Percentiles rank a stretch among this genome's conserved stretches.
Conservation (phyloP, 148 eudicot species). For the Vaccinium darrowii region DNA sequence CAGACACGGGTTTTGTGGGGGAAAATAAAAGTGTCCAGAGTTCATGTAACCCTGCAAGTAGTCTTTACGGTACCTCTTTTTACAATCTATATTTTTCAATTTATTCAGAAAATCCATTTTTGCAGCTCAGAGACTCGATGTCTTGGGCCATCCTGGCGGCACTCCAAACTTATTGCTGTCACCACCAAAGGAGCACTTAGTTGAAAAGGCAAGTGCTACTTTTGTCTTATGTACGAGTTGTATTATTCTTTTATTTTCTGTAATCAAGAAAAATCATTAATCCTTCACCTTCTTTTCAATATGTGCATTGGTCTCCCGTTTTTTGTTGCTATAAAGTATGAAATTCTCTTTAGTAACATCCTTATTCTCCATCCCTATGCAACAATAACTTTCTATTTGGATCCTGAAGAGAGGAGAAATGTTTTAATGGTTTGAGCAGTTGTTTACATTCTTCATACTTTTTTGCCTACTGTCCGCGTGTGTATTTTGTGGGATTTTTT, state of each 20-base stretch:
- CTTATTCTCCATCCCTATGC: neutral
- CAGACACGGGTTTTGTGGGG: no score
- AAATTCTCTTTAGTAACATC: neutral
- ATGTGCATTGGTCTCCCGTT: neutral
- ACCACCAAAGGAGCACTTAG: conserved; percentile 67
- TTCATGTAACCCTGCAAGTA: neutral
- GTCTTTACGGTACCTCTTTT: neutral
- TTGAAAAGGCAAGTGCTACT: conserved; percentile 65
- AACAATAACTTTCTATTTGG: neutral
- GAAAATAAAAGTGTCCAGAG: no score
- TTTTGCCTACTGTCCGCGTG: neutral
- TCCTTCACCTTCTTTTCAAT: neutral
- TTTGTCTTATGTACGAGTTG: neutral
- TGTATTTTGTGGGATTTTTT: no score
- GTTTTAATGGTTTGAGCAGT: neutral
- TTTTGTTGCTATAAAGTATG: neutral
- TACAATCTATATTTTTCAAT: neutral
- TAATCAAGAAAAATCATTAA: neutral
- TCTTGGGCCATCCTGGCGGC: conserved; percentile 36
- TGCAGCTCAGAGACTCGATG: conserved; percentile 43
- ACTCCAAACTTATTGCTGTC: conserved; percentile 28
- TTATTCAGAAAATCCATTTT: conserved; percentile 13
- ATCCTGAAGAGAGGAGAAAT: neutral
- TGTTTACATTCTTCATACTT: neutral
- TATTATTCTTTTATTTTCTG: neutral